Percentiles rank a stretch among this genome's conserved stretches.
Evolutionary conservation across 805 yeast species (phyloP).

Genomic region (Metschnikowia continentalis): DNA sequence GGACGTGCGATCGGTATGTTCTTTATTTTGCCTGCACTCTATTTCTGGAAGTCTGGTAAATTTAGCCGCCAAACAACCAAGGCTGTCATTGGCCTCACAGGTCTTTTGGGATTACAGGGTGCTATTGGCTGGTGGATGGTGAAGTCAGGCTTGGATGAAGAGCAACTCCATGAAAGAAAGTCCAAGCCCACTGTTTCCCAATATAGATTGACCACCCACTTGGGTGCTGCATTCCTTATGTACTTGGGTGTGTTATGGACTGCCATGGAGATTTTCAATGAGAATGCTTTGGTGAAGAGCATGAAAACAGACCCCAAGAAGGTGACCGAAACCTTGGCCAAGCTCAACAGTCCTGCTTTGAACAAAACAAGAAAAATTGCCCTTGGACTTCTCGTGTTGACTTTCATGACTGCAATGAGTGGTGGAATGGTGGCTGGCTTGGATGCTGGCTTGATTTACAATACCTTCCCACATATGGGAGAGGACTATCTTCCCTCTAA

Average conservation of each 20-base stretch:
- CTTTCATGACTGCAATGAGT: constrained; percentile 89
- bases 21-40: constrained; percentile 79
- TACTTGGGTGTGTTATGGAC: constrained; percentile 89
- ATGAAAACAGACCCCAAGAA: constrained; percentile 45
- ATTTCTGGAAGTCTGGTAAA: constrained; percentile 63
- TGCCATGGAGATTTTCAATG: constrained; percentile 78
- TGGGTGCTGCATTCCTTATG: constrained; percentile 86
- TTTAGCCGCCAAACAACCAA: constrained; percentile 65
- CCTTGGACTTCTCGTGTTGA: constrained; percentile 55
- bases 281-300: constrained; percentile 56
- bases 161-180: constrained; percentile 69
- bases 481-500: constrained; percentile 69
- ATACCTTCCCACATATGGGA: constrained; percentile 97
- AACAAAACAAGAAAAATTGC: constrained; percentile 54
- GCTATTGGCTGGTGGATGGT: constrained; percentile 99
- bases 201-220: constrained; percentile 87
- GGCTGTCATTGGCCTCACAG: constrained; percentile 68
- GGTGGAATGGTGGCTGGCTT: constrained; percentile 98
- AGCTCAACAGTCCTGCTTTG: constrained; percentile 59
- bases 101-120: constrained; percentile 86
- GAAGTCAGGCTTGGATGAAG: constrained; percentile 83
- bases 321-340: constrained; percentile 51
- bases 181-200: constrained; percentile 98
- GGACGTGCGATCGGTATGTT: constrained; percentile 88
- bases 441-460: constrained; percentile 95